phyloP scores from a whole-genome alignment of 306 rosid genomes.

The Mucuna pruriens region DNA sequence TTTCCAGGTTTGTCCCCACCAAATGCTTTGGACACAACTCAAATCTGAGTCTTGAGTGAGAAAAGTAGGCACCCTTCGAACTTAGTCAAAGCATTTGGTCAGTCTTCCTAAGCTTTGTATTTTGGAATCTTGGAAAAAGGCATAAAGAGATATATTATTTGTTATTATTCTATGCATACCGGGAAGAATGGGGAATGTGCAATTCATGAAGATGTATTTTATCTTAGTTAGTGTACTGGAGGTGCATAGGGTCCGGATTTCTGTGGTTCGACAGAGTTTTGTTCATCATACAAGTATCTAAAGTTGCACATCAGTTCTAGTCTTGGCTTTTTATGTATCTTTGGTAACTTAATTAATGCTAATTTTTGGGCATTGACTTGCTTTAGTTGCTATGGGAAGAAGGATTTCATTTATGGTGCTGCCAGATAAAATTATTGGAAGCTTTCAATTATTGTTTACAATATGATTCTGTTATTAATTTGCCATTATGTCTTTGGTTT shows the following conservation, averaged over 20 bases:
- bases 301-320: constrained; percentile 7
- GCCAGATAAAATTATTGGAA: constrained; percentile 18
- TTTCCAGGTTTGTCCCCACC: constrained; percentile 1
- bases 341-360: constrained; percentile 4
- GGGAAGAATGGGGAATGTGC: constrained; percentile 20
- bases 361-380: constrained; percentile 19
- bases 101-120: neutral
- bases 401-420: constrained; percentile 1
- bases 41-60: constrained; percentile 9
- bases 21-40: constrained; percentile 1
- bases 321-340: neutral
- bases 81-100: neutral
- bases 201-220: constrained; percentile 13
- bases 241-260: constrained; percentile 4
- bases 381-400: constrained; percentile 19
- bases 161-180: constrained; percentile 8
- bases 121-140: constrained; percentile 25
- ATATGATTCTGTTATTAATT: constrained; percentile 18
- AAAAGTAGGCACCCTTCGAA: neutral
- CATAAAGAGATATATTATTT: constrained; percentile 2
- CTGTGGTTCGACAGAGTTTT: constrained; percentile 25
- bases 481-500: constrained; percentile 16
- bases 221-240: constrained; percentile 1
- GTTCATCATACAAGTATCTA: neutral
- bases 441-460: neutral